Base-by-base conservation (phyloP, 2,329 filamentous ascomycete species). In the Colletotrichum coccodes region DNA sequence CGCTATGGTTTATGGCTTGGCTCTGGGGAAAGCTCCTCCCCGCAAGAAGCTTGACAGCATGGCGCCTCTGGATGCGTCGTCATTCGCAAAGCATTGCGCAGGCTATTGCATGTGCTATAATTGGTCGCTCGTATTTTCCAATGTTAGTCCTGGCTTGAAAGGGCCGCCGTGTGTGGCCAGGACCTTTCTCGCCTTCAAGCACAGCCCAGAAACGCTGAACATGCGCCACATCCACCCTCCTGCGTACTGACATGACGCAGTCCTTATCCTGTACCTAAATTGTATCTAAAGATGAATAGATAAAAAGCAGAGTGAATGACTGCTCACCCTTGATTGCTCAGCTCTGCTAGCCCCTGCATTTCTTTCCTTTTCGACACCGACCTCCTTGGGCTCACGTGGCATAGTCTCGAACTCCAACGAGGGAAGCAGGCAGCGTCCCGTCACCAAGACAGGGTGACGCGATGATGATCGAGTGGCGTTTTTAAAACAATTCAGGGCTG, bases 401-500 rank as follows among this genome's bases (percentile, higher is more conserved):
- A 36, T 30, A 18, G 5, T 21, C 38, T 32, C 23, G 23, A 54
- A 14, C 7, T 34, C n/a, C n/a, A 30, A 21, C 47, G 32, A 18
- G 11, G 18, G 12, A 18, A 7, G 53, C 52, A 49, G 28, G 4
- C 28, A 23, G 30, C 34, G 34, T 14, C 46, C 32, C 6, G 38
- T 32, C 47, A 38, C 18, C 52, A 26, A 40, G 3, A 60, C 7
- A 21, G 54, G 40, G 46, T 68, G 65, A 68, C 65, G 65, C 54
- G 54, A 50, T 60, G 54, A 68, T 68, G 65, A 68, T 42, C 40
- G 34, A 32, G 65, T 68, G 65, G 65, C 65, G 65, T 47, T 6
- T 21, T 23, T 44, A 34, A 36, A 47, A 54, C n/a, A n/a, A n/a
- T n/a, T 7, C 38, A 64, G 16, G 60, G 65, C 40, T 60, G 52